These are phyloP conservation scores for Astragalus membranaceus DNA, from an alignment of 306 rosid genomes.

Conservation along the genomic window DNA sequence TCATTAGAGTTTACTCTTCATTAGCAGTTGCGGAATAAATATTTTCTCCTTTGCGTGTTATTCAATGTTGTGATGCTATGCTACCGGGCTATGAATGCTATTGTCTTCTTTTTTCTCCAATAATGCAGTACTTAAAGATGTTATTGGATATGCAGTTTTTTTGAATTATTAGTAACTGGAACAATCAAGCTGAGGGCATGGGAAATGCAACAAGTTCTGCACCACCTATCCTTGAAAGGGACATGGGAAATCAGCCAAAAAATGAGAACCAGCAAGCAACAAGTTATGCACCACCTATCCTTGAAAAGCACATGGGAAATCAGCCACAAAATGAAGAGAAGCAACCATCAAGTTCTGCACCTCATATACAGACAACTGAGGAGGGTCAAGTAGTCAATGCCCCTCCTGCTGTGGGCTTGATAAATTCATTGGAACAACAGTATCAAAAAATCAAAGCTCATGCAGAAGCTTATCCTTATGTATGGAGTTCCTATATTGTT, in stretches of 20 bases:
- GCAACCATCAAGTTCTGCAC: conserved; percentile 19
- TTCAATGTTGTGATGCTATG: not conserved
- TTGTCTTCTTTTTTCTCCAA: not conserved
- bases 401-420: conserved; percentile 27
- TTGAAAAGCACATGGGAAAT: conserved; percentile 9
- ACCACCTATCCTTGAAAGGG: not conserved
- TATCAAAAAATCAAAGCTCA: conserved; percentile 54
- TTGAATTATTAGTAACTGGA: not conserved
- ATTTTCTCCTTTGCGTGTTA: not conserved
- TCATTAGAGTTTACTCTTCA: not conserved
- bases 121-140: not conserved
- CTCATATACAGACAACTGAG: conserved; percentile 25
- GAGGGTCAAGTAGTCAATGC: conserved; percentile 31
- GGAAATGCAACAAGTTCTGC: too few species aligned
- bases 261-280: not conserved
- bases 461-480: conserved; percentile 73
- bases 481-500: conserved; percentile 75
- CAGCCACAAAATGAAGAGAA: not conserved
- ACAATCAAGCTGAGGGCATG: not conserved
- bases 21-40: not conserved
- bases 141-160: conserved; percentile 20
- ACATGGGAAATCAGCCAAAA: not conserved
- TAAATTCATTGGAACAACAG: conserved; percentile 38
- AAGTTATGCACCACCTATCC: not conserved
- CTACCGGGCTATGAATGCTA: not conserved